phyloP scores from a whole-genome alignment of 805 yeast genomes.

The Ascoidea tarda region DNA sequence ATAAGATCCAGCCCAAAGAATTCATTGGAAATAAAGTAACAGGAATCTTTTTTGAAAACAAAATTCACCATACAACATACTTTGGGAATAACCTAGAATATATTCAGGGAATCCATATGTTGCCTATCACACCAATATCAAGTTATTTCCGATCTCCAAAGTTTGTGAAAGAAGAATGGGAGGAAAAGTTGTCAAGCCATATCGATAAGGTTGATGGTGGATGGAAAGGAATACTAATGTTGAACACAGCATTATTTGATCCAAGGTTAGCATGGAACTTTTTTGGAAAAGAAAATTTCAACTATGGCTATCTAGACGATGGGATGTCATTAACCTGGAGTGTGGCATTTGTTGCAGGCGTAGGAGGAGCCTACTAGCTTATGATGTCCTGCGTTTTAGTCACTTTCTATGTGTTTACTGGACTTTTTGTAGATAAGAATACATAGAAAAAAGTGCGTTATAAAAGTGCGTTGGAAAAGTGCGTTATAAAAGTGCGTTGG shows the following conservation, averaged over 20 bases:
- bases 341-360: constrained; percentile 51
- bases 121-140: constrained; percentile 56
- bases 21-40: constrained; percentile 44
- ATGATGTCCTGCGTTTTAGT: too few relatives aligned
- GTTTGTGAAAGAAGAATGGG: constrained; percentile 50
- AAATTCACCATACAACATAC: constrained; percentile 58
- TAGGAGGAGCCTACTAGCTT: background rate
- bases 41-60: constrained; percentile 62
- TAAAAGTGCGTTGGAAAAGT: too few relatives aligned
- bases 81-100: constrained; percentile 49
- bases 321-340: constrained; percentile 89
- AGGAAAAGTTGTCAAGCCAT: constrained; percentile 25
- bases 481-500: too few relatives aligned
- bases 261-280: constrained; percentile 49
- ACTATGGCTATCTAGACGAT: constrained; percentile 46
- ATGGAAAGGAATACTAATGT: constrained; percentile 53
- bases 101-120: constrained; percentile 71
- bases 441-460: too few relatives aligned
- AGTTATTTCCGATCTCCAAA: constrained; percentile 36
- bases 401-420: too few relatives aligned
- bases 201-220: constrained; percentile 31
- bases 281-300: constrained; percentile 42
- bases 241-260: constrained; percentile 63
- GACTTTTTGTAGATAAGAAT: too few relatives aligned
- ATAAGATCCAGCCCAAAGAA: constrained; percentile 34